phyloP scores from a whole-genome alignment of 1,284 basidiomycete species.

The Leccinum glutinopallens region DNA sequence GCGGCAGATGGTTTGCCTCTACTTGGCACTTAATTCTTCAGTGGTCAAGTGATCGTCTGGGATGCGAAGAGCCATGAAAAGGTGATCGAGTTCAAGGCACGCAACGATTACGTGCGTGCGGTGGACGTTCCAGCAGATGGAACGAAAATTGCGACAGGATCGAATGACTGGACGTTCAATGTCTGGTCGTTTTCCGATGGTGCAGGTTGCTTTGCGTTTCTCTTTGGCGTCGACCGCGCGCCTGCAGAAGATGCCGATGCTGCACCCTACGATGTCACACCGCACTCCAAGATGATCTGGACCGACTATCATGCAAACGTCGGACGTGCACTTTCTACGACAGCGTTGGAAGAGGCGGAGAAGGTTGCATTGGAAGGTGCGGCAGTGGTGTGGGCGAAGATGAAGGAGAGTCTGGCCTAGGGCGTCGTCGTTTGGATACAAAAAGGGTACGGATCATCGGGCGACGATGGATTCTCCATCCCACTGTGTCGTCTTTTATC shows the following conservation, averaged over 20 bases:
- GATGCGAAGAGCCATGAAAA: too few species aligned
- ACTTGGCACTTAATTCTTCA: too few species aligned
- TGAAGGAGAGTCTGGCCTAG: constrained; percentile 46
- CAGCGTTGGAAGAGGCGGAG: constrained; percentile 46
- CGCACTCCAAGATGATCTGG: constrained; percentile 41
- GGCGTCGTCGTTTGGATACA: constrained; percentile 11
- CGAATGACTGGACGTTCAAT: too few species aligned
- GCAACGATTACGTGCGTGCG: too few species aligned
- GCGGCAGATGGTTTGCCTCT: too few species aligned
- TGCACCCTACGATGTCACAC: neutral
- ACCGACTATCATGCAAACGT: constrained; percentile 39
- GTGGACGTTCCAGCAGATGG: too few species aligned
- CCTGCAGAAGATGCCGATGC: constrained; percentile 10
- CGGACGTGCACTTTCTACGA: constrained; percentile 39
- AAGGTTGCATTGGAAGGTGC: constrained; percentile 51
- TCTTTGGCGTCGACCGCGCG: constrained; percentile 46
- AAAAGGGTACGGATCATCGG: neutral
- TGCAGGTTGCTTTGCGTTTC: constrained; percentile 65
- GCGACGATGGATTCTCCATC: neutral
- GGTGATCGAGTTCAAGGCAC: too few species aligned
- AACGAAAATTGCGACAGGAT: too few species aligned
- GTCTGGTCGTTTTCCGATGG: neutral
- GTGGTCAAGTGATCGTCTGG: too few species aligned
- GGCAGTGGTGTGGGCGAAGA: constrained; percentile 44
- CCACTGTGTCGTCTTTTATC: neutral